Percentiles rank a stretch among this genome's conserved stretches.
These are phyloP conservation scores for Eucalyptus marginata DNA, from an alignment of 345 rosid genomes.

Conservation along the genomic window DNA sequence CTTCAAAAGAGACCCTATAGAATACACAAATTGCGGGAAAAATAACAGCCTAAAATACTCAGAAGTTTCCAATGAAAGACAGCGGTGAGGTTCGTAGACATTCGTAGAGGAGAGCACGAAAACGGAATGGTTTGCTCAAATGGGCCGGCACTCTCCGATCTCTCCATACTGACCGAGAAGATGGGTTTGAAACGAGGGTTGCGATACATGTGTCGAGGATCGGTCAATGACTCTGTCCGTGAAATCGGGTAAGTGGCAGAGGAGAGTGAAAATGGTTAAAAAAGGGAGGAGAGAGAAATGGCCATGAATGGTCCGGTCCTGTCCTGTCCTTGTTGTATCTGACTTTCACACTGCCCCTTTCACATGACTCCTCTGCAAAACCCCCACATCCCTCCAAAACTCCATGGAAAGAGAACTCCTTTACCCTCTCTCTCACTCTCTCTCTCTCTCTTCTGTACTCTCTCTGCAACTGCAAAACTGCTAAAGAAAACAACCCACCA, in stretches of 20 bases:
- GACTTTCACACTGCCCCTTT: background rate
- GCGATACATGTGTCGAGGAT: background rate
- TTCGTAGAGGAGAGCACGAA: background rate
- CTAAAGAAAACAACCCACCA: background rate
- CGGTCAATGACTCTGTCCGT: background rate
- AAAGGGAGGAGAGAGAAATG: background rate
- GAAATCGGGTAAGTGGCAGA: background rate
- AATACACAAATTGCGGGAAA: background rate
- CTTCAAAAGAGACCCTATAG: background rate
- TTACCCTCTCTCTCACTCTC: background rate
- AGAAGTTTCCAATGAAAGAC: background rate
- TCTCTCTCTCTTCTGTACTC: conserved; percentile 3
- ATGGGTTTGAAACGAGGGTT: background rate
- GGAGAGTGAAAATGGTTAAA: background rate
- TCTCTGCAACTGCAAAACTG: background rate
- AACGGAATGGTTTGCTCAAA: background rate
- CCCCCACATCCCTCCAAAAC: background rate
- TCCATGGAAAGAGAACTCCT: conserved; percentile 1
- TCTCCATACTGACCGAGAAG: background rate
- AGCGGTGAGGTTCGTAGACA: background rate
- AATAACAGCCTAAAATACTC: background rate
- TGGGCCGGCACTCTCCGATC: background rate
- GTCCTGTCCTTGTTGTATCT: conserved; percentile 4
- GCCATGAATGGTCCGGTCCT: too few relatives aligned
- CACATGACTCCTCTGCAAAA: conserved; percentile 32